A percentile compares a stretch with the other conserved stretches of the same genome.
Conservation (phyloP, 305 asterid species). For the Nicotiana rustica region DNA sequence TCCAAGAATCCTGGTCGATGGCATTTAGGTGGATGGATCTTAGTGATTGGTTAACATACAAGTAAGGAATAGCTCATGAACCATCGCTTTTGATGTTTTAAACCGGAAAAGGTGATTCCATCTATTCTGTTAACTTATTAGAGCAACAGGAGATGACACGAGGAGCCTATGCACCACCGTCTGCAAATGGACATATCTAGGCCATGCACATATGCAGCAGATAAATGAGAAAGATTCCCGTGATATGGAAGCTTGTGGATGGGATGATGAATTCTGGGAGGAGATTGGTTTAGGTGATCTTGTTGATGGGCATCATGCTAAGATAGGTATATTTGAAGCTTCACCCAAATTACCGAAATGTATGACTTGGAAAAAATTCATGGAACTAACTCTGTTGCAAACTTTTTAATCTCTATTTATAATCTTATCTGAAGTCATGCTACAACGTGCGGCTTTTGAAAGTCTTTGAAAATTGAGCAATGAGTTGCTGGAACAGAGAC, state of each 20-base stretch:
- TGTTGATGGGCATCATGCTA: conserved; percentile 93
- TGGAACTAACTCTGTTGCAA: neutral
- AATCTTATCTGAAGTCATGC: conserved; percentile 6
- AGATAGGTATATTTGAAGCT: conserved; percentile 68
- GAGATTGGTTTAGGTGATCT: conserved; percentile 98
- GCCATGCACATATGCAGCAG: conserved; percentile 98
- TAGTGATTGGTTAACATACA: conserved; percentile 96
- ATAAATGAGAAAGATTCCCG: conserved; percentile 71
- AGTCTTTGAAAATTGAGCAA: conserved; percentile 12
- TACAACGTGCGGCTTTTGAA: neutral
- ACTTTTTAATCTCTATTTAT: neutral
- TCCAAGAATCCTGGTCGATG: conserved; percentile 94
- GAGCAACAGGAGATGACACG: conserved; percentile 99
- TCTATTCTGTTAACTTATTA: conserved; percentile 38
- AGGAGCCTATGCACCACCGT: conserved; percentile 97
- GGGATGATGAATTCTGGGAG: conserved; percentile 99
- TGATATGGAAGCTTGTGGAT: conserved; percentile 94
- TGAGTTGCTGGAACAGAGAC: neutral
- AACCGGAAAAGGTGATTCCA: conserved; percentile 30
- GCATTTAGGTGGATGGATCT: conserved; percentile 96
- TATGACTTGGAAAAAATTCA: conserved; percentile 31
- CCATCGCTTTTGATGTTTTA: conserved; percentile 11
- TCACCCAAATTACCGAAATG: conserved; percentile 32
- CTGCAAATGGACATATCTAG: conserved; percentile 99
- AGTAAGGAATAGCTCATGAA: conserved; percentile 53